Evolutionary conservation across 1,139 yeast genomes (phyloP).

Genomic region (Blastobotrys malaysiensis): DNA sequence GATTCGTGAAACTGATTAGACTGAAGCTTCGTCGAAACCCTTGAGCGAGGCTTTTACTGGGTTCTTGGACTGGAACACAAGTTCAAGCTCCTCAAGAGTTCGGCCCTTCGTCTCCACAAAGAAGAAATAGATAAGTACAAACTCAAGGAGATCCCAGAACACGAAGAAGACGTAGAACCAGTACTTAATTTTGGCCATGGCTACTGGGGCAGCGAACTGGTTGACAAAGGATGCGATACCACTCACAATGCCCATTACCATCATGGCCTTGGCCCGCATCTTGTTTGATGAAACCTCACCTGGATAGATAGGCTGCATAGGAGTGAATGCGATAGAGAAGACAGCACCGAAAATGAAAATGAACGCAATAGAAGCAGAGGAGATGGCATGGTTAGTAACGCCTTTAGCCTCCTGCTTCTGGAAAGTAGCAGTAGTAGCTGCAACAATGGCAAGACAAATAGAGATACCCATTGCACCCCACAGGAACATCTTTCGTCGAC

Average conservation of each 20-base stretch:
- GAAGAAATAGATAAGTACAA: constrained; percentile 32
- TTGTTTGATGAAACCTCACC: constrained; percentile 37
- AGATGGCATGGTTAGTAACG: constrained; percentile 6
- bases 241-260: constrained; percentile 6
- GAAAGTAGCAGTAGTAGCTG: constrained; percentile 17
- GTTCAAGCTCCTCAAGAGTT: constrained; percentile 43
- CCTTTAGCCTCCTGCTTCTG: constrained; percentile 7
- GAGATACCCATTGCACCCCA: constrained; percentile 12
- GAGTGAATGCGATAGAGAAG: constrained; percentile 18
- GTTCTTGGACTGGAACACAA: constrained; percentile 31
- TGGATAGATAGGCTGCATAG: constrained; percentile 30
- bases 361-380: constrained; percentile 18
- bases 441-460: constrained; percentile 18
- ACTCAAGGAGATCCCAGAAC: constrained; percentile 16
- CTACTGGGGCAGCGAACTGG: constrained; percentile 52
- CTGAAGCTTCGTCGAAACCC: not conserved
- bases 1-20: not conserved
- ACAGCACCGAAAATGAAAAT: constrained; percentile 18
- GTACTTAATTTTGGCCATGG: constrained; percentile 53
- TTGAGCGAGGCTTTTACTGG: constrained; percentile 16
- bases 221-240: constrained; percentile 29
- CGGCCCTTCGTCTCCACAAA: constrained; percentile 44
- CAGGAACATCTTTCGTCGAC: constrained; percentile 20
- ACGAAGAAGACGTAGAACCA: constrained; percentile 49
- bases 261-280: constrained; percentile 30